Percentiles rank a stretch among this genome's conserved stretches.
phyloP scores from a whole-genome alignment of 2,329 filamentous ascomycete genomes.

The Cordyceps farinosa region DNA sequence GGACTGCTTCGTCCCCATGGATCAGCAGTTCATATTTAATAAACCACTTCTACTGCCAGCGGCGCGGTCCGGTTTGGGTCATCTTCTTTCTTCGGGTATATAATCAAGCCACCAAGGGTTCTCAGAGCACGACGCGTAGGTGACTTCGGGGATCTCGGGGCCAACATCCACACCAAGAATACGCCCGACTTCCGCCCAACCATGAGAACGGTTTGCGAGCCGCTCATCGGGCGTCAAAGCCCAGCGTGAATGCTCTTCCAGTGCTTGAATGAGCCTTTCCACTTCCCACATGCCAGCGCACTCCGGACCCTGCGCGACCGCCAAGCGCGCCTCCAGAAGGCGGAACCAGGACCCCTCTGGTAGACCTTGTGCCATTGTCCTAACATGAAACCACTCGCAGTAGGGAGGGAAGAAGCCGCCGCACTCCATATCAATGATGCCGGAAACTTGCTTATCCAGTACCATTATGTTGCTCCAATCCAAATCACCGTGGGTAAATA shows the following conservation, averaged over 20 bases:
- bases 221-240: slow-evolving; percentile 11
- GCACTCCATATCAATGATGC: slow-evolving; percentile 11
- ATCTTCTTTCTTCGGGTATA: too few species aligned
- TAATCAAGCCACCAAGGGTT: not conserved
- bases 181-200: not conserved
- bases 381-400: slow-evolving; percentile 7
- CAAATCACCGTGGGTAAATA: slow-evolving; percentile 14
- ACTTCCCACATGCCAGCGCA: slow-evolving; percentile 9
- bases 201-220: not conserved
- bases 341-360: slow-evolving; percentile 6
- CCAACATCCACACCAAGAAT: slow-evolving; percentile 9
- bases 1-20: too few species aligned
- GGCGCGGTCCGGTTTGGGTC: too few species aligned
- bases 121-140: not conserved
- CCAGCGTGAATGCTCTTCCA: slow-evolving; percentile 1
- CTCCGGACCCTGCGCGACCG: not conserved
- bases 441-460: not conserved
- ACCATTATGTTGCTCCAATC: slow-evolving; percentile 17
- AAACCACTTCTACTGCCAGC: too few species aligned
- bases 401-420: slow-evolving; percentile 14
- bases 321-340: slow-evolving; percentile 12
- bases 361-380: not conserved
- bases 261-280: slow-evolving; percentile 5
- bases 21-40: too few species aligned
- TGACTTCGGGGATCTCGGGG: not conserved